phyloP scores from a whole-genome alignment of 257 asterid species.

The Solanum piurae region DNA sequence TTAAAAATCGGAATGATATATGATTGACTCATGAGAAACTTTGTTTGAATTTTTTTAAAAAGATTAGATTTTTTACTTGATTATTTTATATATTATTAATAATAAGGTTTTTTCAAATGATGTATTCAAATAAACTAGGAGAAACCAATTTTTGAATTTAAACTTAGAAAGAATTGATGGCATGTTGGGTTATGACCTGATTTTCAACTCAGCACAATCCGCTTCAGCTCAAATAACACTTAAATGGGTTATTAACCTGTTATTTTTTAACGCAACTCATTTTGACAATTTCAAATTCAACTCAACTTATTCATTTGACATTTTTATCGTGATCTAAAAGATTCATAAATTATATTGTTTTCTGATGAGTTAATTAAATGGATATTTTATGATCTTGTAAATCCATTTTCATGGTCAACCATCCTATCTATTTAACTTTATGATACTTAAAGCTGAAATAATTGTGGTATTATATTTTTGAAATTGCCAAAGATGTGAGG shows the following conservation, averaged over 20 bases:
- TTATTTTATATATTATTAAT: background rate
- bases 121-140: background rate
- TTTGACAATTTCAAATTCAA: background rate
- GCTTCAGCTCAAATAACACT: background rate
- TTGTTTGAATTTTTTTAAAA: too few species aligned
- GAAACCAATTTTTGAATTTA: background rate
- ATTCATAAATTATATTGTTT: background rate
- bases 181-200: background rate
- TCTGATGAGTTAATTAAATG: background rate
- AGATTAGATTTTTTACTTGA: background rate
- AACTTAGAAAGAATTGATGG: background rate
- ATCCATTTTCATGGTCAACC: background rate
- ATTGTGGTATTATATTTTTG: background rate
- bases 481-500: background rate
- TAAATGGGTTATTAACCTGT: fast-evolving
- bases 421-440: background rate
- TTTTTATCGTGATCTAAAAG: background rate
- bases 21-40: background rate
- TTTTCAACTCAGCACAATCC: background rate
- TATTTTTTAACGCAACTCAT: background rate
- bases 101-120: background rate
- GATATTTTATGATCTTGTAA: background rate
- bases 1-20: background rate
- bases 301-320: background rate
- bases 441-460: background rate